phyloP scores from a whole-genome alignment of 164 flowering plant genomes.

The Vitis rotundifolia region DNA sequence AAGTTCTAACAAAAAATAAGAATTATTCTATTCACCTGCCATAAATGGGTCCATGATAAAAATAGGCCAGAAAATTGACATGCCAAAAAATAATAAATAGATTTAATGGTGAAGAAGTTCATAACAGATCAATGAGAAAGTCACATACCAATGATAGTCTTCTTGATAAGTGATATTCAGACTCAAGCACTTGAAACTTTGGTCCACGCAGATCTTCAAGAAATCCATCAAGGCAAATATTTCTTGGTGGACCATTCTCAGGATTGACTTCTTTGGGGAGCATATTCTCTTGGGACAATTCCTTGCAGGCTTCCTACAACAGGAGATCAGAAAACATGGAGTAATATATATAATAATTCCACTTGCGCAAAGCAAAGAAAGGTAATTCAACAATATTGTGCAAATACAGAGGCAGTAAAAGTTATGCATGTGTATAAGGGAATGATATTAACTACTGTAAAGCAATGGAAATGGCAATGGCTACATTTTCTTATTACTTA shows the following conservation, averaged over 20 bases:
- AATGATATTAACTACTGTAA: too few relatives aligned
- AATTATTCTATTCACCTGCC: neutral
- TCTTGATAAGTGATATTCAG: slow-evolving; percentile 57
- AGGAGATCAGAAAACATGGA: slow-evolving; percentile 11
- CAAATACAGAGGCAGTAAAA: too few relatives aligned
- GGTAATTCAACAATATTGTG: too few relatives aligned
- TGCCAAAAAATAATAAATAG: neutral
- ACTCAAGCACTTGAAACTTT: slow-evolving; percentile 51
- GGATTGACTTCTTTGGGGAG: slow-evolving; percentile 20
- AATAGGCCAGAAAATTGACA: neutral
- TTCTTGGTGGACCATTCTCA: slow-evolving; percentile 28
- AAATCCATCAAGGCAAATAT: slow-evolving; percentile 26
- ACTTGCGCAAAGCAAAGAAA: too few relatives aligned
- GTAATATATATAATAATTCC: too few relatives aligned
- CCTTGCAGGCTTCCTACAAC: slow-evolving; percentile 45
- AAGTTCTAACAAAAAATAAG: neutral
- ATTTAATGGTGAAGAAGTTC: neutral
- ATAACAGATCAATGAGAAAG: neutral
- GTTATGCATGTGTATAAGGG: too few relatives aligned
- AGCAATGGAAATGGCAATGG: too few relatives aligned
- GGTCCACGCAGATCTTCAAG: slow-evolving; percentile 47
- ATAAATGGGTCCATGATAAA: neutral
- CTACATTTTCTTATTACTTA: too few relatives aligned
- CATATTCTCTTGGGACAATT: slow-evolving; percentile 26
- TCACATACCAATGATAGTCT: slow-evolving; percentile 50